Evolutionary conservation across 495 filamentous ascomycete species (phyloP), one percentile per base, ranked within the genome.

Genomic region (Hypoxylon cercidicola): DNA sequence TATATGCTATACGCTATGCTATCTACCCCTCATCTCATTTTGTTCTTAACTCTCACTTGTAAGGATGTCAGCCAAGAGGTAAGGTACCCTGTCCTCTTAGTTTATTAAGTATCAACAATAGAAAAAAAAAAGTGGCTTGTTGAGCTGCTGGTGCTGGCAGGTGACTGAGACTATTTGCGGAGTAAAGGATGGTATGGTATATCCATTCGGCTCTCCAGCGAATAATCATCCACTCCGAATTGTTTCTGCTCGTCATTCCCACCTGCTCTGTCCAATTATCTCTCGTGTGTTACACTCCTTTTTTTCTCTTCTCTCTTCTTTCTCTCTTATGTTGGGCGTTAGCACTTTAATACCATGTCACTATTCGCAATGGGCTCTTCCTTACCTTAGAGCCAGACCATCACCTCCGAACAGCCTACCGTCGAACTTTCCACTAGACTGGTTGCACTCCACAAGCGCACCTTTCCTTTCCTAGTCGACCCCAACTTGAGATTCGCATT

Each of bases 11-110:
- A n/a, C 51, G 34, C n/a, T 30, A 21, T 46, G 18, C 20, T 44
- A 18, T 53, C 20, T 58, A 68, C 64, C 64, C 64, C 64, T 68
- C 64, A 67, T 44, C 54, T 68, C 43, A 68, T 68, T 68, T 68
- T 34, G 57, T 43, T 68, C 55, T 54, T 54, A 52, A 40, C 43
- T 51, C 47, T 12, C 20, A 35, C 48, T 59, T 41, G 53, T 64
- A 57, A 59, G 39, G 37, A 53, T 58, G 41, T 28, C 3, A 7
- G 25, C 25, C 25, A 28, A 28, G 25, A 28, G 25, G 25, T 3
- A 7, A 28, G 3, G 25, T 28, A 28, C 25, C 25, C 25, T 28
- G 25, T 28, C 25, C 25, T 28, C 25, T 16, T 55, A 3, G 41
- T 61, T 61, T 18, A 45, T 47, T 35, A 39, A 52, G 51, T 53